Conservation (phyloP, 257 asterid genomes). For the Eustoma russellianum region DNA sequence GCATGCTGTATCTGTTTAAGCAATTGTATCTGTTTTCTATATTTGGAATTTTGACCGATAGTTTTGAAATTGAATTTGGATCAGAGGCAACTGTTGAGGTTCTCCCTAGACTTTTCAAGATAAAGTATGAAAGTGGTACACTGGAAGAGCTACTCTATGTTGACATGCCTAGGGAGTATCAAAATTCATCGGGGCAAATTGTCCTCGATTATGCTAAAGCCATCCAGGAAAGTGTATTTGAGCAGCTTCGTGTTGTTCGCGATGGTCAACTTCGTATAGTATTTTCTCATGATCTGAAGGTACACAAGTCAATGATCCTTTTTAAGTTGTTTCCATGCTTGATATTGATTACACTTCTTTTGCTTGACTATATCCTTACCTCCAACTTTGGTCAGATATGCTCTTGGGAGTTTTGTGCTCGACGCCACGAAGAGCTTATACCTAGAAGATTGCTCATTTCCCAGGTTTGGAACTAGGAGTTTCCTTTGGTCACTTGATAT, state of each 20-base stretch:
- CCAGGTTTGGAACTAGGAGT: slow-evolving; percentile 41
- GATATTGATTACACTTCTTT: slow-evolving; percentile 11
- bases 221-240: slow-evolving; percentile 91
- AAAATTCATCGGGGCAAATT: slow-evolving; percentile 82
- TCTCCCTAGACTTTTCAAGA: slow-evolving; percentile 79
- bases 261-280: slow-evolving; percentile 97
- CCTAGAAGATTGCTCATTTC: slow-evolving; percentile 86
- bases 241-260: slow-evolving; percentile 94
- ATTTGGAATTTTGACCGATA: not conserved
- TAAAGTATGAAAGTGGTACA: slow-evolving; percentile 90
- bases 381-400: slow-evolving; percentile 45
- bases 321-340: not conserved
- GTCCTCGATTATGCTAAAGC: slow-evolving; percentile 95
- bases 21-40: not conserved
- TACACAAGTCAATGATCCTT: slow-evolving; percentile 6
- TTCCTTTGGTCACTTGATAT: too few species aligned
- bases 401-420: slow-evolving; percentile 98
- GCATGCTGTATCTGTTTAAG: too few species aligned
- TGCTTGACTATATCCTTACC: slow-evolving; percentile 2
- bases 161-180: slow-evolving; percentile 94
- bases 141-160: slow-evolving; percentile 87
- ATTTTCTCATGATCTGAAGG: slow-evolving; percentile 92
- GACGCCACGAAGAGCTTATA: slow-evolving; percentile 93
- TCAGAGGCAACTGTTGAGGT: slow-evolving; percentile 97
- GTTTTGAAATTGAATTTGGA: too few species aligned